Base-by-base conservation (phyloP, 2,329 filamentous ascomycete genomes). In the Eutypa lata region DNA sequence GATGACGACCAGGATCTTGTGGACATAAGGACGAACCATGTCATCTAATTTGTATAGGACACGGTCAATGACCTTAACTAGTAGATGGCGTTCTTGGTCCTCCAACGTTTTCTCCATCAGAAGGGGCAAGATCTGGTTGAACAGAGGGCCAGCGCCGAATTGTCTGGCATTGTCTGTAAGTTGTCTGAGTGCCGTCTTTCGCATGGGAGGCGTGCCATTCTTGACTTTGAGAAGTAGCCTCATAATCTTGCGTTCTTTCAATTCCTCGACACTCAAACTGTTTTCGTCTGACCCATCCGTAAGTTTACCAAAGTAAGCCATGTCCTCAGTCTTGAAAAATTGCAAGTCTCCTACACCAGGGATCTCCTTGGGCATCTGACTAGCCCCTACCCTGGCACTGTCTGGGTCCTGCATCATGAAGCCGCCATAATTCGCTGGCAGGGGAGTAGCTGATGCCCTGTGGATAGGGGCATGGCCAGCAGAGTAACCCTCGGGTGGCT, bases 181-280 rank as follows among this genome's bases (percentile, higher is more conserved):
- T 71, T 99, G 94, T 73, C 94, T 89, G 64, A 99, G 82, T 22
- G 94, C 94, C 35, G 94, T 99, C 80, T 99, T 99, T 74, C 94
- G 83, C 94, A 97, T 97, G 0, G 94, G 93, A 24, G 94, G 94
- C 40, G 94, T 97, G 65, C 94, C 94, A 69, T 99, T 99, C 82
- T 99, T 99, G 78, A 99, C 93, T 75, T 99, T 99, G 52, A 99
- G 81, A 45, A 99, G 78, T 51, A 99, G 76, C 61, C 94, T 83
- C 94, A 99, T 97, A 67, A 99, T 99, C 75, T 99, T 99, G 57
- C 94, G 84, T 73, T 99, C 93, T 73, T 99, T 97, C 49, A 99
- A 76, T 66, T 99, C 93, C 47, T 99, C 94, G 10, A 99, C 91
- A 19, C 87, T 92, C 73, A 99, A 83, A 21, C 86, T 81, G 63